phyloP scores from a whole-genome alignment of 1,284 basidiomycete genomes.

The Peniophora sp. region DNA sequence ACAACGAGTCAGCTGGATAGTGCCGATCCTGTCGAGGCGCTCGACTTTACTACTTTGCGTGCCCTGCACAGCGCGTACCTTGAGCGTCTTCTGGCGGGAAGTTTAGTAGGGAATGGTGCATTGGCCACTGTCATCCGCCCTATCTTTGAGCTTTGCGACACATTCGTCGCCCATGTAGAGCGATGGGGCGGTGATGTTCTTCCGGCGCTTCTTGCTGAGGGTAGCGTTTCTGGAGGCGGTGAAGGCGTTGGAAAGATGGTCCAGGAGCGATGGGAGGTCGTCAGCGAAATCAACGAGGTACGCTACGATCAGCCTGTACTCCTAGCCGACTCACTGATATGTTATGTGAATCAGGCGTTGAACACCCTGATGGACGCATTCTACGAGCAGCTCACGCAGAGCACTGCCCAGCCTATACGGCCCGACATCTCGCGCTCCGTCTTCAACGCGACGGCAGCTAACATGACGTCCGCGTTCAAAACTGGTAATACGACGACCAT shows the following conservation, averaged over 20 bases:
- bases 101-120: conserved; percentile 63
- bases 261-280: conserved; percentile 53
- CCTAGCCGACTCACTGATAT: no score
- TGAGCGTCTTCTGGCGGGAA: conserved; percentile 73
- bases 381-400: conserved; percentile 69
- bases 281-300: conserved; percentile 73
- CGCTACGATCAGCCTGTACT: no score
- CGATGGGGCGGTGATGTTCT: conserved; percentile 90
- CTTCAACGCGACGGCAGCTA: conserved; percentile 50
- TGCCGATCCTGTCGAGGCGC: conserved; percentile 19
- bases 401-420: conserved; percentile 61
- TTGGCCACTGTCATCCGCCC: conserved; percentile 59
- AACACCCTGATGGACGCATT: conserved; percentile 60
- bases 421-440: conserved; percentile 63
- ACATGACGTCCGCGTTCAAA: conserved; percentile 32
- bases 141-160: conserved; percentile 76
- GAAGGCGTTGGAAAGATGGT: conserved; percentile 63
- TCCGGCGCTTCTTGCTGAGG: conserved; percentile 76
- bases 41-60: conserved; percentile 83
- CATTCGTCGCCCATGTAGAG: conserved; percentile 79
- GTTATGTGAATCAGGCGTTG: conserved; percentile 58
- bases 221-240: conserved; percentile 48
- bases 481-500: conserved; percentile 35
- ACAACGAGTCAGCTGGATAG: conserved; percentile 3
- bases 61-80: conserved; percentile 77